Conservation (phyloP, 1,139 yeast species). For the Kodamaea arcana region DNA sequence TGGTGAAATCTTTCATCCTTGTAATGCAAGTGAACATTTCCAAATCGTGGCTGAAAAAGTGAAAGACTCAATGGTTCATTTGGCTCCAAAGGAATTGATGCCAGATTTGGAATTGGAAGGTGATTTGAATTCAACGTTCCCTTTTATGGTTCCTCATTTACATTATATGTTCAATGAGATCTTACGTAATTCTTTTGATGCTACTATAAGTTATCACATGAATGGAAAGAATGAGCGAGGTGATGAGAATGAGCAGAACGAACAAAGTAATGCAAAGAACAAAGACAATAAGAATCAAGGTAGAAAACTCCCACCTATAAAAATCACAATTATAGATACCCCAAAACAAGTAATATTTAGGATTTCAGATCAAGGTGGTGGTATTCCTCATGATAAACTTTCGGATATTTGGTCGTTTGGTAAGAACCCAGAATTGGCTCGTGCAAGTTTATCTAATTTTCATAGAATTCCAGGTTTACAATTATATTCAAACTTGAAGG, state of each 20-base stretch:
- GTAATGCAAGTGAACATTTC: conserved; percentile 72
- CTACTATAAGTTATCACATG: conserved; percentile 56
- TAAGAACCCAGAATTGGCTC: conserved; percentile 56
- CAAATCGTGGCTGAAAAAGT: conserved; percentile 48
- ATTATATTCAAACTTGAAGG: conserved; percentile 37
- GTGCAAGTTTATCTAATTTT: conserved; percentile 55
- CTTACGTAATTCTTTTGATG: conserved; percentile 77
- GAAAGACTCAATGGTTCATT: conserved; percentile 38
- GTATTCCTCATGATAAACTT: conserved; percentile 56
- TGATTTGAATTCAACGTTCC: conserved; percentile 57
- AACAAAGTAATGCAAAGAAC: too few relatives aligned
- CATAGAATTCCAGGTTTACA: conserved; percentile 63
- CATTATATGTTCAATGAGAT: conserved; percentile 85
- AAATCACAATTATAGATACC: conserved; percentile 65
- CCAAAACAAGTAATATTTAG: conserved; percentile 67
- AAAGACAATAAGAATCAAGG: too few relatives aligned
- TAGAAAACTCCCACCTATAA: conserved; percentile 59
- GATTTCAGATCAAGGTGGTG: conserved; percentile 89
- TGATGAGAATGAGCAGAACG: too few relatives aligned
- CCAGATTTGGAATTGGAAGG: conserved; percentile 79
- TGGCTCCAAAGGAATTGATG: conserved; percentile 56
- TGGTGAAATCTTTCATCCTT: conserved; percentile 81
- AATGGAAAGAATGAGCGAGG: too few relatives aligned
- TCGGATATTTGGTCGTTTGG: conserved; percentile 82
- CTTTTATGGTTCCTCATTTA: conserved; percentile 80